A percentile compares a stretch with the other conserved stretches of the same genome.
phyloP scores from a whole-genome alignment of 2,329 filamentous ascomycete genomes.

The Penicillium sclerotigenum region DNA sequence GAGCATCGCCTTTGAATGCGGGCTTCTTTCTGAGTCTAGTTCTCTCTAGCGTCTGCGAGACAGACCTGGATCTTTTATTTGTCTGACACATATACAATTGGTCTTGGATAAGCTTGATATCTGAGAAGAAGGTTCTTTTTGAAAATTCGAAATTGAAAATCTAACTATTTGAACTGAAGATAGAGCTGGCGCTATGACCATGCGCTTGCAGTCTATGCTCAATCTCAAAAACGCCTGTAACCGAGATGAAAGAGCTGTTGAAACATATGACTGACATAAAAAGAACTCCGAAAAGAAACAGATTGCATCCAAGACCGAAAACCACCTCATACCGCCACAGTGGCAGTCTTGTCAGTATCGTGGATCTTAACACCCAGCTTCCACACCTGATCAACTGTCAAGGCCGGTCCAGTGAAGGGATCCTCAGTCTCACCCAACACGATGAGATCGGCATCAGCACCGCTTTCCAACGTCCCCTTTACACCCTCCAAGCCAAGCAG shows the following conservation, averaged over 20 bases:
- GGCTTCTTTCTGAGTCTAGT: neutral
- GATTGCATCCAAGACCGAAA: neutral
- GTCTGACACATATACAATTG: slow-evolving; percentile 8
- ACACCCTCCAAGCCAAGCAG: slow-evolving; percentile 39
- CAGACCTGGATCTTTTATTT: slow-evolving; percentile 7
- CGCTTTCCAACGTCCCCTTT: slow-evolving; percentile 40
- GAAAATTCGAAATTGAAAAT: neutral
- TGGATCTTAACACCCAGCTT: slow-evolving; percentile 43
- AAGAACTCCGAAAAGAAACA: neutral
- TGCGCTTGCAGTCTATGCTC: slow-evolving; percentile 1
- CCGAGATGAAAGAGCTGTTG: neutral
- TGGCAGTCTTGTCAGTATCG: slow-evolving; percentile 32
- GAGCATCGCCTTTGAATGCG: neutral
- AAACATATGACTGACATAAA: neutral
- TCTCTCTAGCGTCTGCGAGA: slow-evolving; percentile 4
- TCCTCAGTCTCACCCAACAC: slow-evolving; percentile 37
- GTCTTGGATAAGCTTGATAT: neutral
- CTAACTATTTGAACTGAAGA: neutral
- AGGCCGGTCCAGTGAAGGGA: slow-evolving; percentile 29
- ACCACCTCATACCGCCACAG: neutral
- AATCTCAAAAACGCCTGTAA: slow-evolving; percentile 2
- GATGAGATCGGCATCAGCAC: slow-evolving; percentile 44
- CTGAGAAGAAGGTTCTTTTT: neutral
- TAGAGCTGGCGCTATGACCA: neutral
- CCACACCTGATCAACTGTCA: slow-evolving; percentile 45